phyloP scores from a whole-genome alignment of 2,329 filamentous ascomycete species.

The Fonsecaea multimorphosa region DNA sequence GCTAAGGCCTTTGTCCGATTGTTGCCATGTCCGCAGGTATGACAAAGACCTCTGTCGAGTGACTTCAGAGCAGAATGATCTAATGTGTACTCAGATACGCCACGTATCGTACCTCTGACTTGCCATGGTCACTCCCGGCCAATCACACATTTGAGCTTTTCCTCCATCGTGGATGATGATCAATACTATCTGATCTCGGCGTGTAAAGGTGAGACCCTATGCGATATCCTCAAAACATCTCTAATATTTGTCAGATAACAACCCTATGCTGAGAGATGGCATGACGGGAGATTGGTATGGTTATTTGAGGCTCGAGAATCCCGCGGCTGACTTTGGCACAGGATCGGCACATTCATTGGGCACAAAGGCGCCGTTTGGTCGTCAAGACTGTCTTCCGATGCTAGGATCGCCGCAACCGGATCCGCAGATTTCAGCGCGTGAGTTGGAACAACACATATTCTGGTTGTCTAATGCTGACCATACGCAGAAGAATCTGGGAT shows the following conservation, averaged over 20 bases:
- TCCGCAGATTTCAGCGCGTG: slow-evolving; percentile 96
- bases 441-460: slow-evolving; percentile 42
- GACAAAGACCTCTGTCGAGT: not conserved
- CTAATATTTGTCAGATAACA: slow-evolving; percentile 72
- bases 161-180: slow-evolving; percentile 78
- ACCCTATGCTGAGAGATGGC: slow-evolving; percentile 96
- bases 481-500: slow-evolving; percentile 86
- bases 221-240: not conserved
- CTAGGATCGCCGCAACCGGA: slow-evolving; percentile 85
- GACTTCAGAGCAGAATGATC: not conserved
- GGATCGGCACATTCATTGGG: slow-evolving; percentile 96
- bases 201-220: slow-evolving; percentile 71
- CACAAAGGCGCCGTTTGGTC: slow-evolving; percentile 99
- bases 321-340: slow-evolving; percentile 40
- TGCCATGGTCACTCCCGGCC: slow-evolving; percentile 94
- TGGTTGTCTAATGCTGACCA: slow-evolving; percentile 19
- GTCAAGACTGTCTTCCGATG: slow-evolving; percentile 85
- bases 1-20: not conserved
- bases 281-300: slow-evolving; percentile 88
- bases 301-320: not conserved
- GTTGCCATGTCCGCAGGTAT: slow-evolving; percentile 17
- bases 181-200: slow-evolving; percentile 92
- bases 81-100: slow-evolving; percentile 46
- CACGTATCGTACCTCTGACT: slow-evolving; percentile 79
- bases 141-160: slow-evolving; percentile 90